phyloP scores from a whole-genome alignment of 495 filamentous ascomycete genomes.

The Neurospora africana region DNA sequence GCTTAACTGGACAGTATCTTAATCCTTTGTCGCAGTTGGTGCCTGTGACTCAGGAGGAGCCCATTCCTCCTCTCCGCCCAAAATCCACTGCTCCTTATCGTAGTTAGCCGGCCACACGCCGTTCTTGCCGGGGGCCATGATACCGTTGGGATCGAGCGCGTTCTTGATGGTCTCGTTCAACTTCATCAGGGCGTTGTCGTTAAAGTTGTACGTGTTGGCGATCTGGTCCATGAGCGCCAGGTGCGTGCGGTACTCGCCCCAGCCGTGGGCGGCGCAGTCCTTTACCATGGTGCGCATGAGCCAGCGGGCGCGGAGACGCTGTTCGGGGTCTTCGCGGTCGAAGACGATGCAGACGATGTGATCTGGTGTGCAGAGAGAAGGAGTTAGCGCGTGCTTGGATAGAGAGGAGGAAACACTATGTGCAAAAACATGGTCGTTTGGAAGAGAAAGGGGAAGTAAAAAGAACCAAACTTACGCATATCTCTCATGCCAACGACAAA shows the following conservation, averaged over 20 bases:
- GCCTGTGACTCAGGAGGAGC: background rate
- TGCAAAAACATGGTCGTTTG: constrained; percentile 21
- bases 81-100: constrained; percentile 20
- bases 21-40: background rate
- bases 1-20: background rate
- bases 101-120: constrained; percentile 49
- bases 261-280: constrained; percentile 38
- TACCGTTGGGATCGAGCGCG: constrained; percentile 48
- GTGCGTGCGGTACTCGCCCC: constrained; percentile 50
- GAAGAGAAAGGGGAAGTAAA: constrained; percentile 38
- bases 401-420: constrained; percentile 17
- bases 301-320: constrained; percentile 27
- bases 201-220: constrained; percentile 46
- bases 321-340: constrained; percentile 32
- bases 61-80: constrained; percentile 24
- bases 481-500: constrained; percentile 44
- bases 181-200: constrained; percentile 39
- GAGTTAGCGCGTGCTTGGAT: background rate
- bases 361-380: constrained; percentile 9
- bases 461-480: constrained; percentile 33
- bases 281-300: constrained; percentile 38
- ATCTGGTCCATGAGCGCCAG: constrained; percentile 47
- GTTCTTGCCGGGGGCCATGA: constrained; percentile 44
- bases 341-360: constrained; percentile 49
- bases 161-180: constrained; percentile 48